A percentile compares a stretch with the other conserved stretches of the same genome.
phyloP scores from a whole-genome alignment of 805 yeast genomes.

The Starmerella scarabaei region DNA sequence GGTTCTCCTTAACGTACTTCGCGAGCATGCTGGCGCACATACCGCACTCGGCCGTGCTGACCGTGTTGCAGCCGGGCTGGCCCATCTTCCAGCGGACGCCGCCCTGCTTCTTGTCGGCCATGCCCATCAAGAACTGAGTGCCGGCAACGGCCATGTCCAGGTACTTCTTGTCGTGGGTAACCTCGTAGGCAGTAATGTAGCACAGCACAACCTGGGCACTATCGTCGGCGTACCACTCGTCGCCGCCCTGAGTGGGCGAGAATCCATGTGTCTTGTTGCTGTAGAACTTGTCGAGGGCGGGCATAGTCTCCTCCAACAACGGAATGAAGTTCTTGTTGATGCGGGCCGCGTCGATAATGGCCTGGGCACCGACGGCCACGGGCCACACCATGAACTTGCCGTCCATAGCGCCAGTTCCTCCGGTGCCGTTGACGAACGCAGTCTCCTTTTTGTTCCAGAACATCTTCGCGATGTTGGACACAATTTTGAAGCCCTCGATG shows the following conservation, averaged over 20 bases:
- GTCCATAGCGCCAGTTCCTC: constrained; percentile 37
- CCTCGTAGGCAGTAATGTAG: constrained; percentile 53
- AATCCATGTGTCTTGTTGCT: constrained; percentile 41
- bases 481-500: constrained; percentile 23
- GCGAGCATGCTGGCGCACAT: constrained; percentile 47
- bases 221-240: constrained; percentile 60
- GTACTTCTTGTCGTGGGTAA: constrained; percentile 41
- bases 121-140: constrained; percentile 50
- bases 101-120: constrained; percentile 40
- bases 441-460: constrained; percentile 23
- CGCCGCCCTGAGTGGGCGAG: constrained; percentile 50
- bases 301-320: constrained; percentile 40
- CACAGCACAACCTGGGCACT: constrained; percentile 64
- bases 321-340: constrained; percentile 39
- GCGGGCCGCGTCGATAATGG: constrained; percentile 51
- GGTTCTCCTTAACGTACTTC: constrained; percentile 33
- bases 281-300: constrained; percentile 40
- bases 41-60: constrained; percentile 58
- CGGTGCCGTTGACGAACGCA: constrained; percentile 22
- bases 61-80: constrained; percentile 47
- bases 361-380: constrained; percentile 50
- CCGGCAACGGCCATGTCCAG: constrained; percentile 46
- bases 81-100: constrained; percentile 58
- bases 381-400: constrained; percentile 55
- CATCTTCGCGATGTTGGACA: constrained; percentile 14